These are phyloP conservation scores for Neocallimastix lanati DNA, from an alignment of 192 early-diverging fungal genomes.

Conservation along the genomic window DNA sequence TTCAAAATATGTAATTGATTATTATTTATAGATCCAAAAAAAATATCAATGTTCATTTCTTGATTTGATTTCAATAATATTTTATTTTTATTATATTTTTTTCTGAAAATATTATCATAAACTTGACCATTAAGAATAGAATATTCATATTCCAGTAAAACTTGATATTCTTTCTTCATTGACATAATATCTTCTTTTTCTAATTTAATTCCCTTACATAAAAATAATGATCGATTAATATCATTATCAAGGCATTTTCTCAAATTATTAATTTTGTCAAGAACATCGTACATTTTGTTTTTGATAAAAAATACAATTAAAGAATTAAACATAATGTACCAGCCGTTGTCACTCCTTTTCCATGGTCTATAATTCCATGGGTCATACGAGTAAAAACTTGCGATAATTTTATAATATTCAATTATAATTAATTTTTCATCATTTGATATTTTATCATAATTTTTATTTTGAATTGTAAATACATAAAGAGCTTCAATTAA, in stretches of 20 bases:
- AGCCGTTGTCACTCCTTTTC: background rate
- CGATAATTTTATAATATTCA: background rate
- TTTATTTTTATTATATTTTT: background rate
- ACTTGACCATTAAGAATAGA: background rate
- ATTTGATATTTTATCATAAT: background rate
- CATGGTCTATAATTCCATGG: background rate
- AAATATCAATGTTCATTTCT: background rate
- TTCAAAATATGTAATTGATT: background rate
- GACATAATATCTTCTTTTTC: background rate
- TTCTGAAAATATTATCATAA: background rate
- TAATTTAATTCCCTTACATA: background rate
- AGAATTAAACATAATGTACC: background rate
- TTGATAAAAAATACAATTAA: background rate
- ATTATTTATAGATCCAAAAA: background rate
- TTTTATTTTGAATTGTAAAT: background rate
- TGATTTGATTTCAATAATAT: background rate
- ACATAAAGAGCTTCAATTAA: background rate
- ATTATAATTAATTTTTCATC: background rate
- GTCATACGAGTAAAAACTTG: background rate
- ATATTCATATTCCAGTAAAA: background rate
- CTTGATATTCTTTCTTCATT: background rate
- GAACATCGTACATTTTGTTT: background rate
- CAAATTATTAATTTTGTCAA: background rate
- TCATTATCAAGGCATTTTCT: background rate
- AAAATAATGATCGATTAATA: background rate